Evolutionary conservation across 345 rosid genomes (phyloP).

Genomic region (Citrus australasica): DNA sequence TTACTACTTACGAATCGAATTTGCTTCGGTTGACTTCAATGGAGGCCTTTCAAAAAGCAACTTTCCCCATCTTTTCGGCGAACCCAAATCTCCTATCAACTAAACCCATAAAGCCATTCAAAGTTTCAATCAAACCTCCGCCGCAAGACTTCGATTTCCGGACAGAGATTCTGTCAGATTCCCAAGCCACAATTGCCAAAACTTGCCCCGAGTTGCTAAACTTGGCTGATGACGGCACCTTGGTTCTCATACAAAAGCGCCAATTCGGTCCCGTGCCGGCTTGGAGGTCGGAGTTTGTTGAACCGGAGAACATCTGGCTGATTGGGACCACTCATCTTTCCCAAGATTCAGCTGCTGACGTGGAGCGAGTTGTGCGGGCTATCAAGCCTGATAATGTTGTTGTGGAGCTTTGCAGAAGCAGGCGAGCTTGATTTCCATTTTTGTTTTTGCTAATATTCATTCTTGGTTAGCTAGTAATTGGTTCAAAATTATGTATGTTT

Average conservation of each 20-base stretch:
- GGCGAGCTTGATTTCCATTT: slow-evolving; percentile 41
- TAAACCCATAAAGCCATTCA: slow-evolving; percentile 31
- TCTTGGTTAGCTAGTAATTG: background rate
- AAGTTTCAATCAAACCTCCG: slow-evolving; percentile 57
- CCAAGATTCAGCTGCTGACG: slow-evolving; percentile 50
- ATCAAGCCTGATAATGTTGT: slow-evolving; percentile 78
- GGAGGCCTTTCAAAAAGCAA: slow-evolving; percentile 43
- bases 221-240: slow-evolving; percentile 57
- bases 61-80: slow-evolving; percentile 38
- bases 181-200: slow-evolving; percentile 48
- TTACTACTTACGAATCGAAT: background rate
- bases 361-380: slow-evolving; percentile 64
- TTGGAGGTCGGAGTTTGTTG: slow-evolving; percentile 77
- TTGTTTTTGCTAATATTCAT: background rate
- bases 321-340: slow-evolving; percentile 73
- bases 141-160: slow-evolving; percentile 79
- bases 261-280: slow-evolving; percentile 69
- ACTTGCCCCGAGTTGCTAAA: slow-evolving; percentile 53
- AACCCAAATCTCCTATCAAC: slow-evolving; percentile 17
- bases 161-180: slow-evolving; percentile 42
- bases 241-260: slow-evolving; percentile 56
- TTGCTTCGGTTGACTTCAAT: slow-evolving; percentile 24
- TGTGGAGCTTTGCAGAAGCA: slow-evolving; percentile 93
- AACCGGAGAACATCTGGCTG: slow-evolving; percentile 79
- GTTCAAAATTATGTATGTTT: background rate